Percentiles rank a stretch among this genome's conserved stretches.
phyloP scores from a whole-genome alignment of 345 rosid species.

The Trapa incisa region DNA sequence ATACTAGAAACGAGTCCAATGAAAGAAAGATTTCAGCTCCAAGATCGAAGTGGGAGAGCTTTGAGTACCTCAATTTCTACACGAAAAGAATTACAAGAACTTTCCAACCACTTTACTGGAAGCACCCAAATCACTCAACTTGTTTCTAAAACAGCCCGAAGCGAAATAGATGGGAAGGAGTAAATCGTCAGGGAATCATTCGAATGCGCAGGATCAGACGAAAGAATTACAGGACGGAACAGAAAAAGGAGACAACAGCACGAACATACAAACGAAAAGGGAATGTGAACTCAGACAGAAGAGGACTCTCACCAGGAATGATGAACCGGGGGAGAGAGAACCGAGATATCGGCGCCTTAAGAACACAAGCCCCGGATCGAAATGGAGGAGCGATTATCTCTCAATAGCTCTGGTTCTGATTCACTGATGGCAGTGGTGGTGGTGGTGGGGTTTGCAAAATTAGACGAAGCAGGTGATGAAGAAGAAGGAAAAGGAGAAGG shows the following conservation, averaged over 20 bases:
- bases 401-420: not conserved
- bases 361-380: not conserved
- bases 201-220: not conserved
- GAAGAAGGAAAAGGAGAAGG: not conserved
- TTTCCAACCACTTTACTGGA: not conserved
- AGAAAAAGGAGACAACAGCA: not conserved
- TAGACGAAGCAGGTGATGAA: not conserved
- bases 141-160: not conserved
- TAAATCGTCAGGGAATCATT: not conserved
- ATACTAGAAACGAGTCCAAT: not conserved
- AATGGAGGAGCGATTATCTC: not conserved
- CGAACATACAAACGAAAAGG: not conserved
- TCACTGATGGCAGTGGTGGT: not conserved
- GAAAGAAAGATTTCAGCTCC: not conserved
- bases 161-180: not conserved
- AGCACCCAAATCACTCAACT: not conserved
- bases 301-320: slow-evolving; percentile 9
- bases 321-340: slow-evolving; percentile 8
- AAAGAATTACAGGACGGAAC: not conserved
- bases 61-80: not conserved
- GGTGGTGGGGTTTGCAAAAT: not conserved
- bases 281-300: not conserved
- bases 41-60: slow-evolving; percentile 1
- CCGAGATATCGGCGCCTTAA: slow-evolving; percentile 1
- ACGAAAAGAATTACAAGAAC: not conserved